Evolutionary conservation across 2,329 filamentous ascomycete genomes (phyloP), one percentile per base, ranked within the genome.

Genomic region (Fusarium luffae): DNA sequence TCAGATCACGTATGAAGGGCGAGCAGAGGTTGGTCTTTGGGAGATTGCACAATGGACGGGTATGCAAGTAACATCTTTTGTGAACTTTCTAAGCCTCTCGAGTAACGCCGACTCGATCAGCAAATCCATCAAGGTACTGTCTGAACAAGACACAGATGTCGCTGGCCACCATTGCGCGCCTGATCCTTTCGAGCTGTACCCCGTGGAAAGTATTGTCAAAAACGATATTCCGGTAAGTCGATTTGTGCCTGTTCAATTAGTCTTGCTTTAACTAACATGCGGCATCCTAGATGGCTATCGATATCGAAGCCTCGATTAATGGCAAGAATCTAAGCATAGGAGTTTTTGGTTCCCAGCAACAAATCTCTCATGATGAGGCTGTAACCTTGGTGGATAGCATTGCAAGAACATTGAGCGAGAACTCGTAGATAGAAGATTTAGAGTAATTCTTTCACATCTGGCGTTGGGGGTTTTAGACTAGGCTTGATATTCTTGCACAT

Each of bases 21-120:
- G 85, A 83, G 48, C 88, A 89, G 74, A 85, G 2, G 89, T 88
- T 0, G 88, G 88, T 2, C 80, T 97, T 2, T 88, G 87, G 81
- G 90, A 97, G 77, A 90, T 97, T 40, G 79, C 84, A 21, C 78
- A 84, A 18, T 97, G 93, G 93, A 95, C 92, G 0, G 91, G 91
- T 0, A 80, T 93, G 3, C 82, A 79, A 56, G 78, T 97, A 2
- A 86, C 92, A 71, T 89, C 86, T 0, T 95, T 93, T 80, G 89
- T 97, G 73, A 98, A 98, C 77, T 96, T 97, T 69, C 79, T 97
- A 19, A 88, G 84, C 54, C 77, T 89, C 7, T 86, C 86, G 0
- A 60, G 67, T 10, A 42, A 57, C 16, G 30, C 28, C 12, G 43
- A 44, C 11, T 25, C 43, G 4, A 18, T 40, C 19, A 37, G 25